Evolutionary conservation across 2,329 filamentous ascomycete genomes (phyloP), one percentile per base, ranked within the genome.

Genomic region (Fusarium xyrophilum): DNA sequence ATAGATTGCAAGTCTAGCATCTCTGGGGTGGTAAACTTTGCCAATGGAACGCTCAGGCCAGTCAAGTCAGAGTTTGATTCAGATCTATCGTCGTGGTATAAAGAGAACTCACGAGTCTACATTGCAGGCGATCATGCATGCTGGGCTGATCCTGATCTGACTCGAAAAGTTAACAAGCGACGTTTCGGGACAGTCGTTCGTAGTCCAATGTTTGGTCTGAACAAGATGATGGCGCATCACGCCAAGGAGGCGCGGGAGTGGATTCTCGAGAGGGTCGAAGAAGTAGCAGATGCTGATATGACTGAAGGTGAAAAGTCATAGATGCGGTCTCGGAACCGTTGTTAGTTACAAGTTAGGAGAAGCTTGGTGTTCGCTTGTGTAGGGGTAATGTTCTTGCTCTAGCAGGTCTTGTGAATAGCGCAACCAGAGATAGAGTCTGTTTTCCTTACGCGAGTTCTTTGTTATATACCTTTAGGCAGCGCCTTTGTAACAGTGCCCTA

Each of bases 1-100:
- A 21, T 62, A 85, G 86, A 89, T 64, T 90, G 91, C 73, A 91
- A 91, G 73, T 82, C 86, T 11, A 86, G 86, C 44, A 84, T 97
- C 50, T 83, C 88, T 3, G 90, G 89, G 33, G 85, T 96, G 17
- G 84, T 97, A 69, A 93, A 91, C 66, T 97, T 97, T 75, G 91
- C 97, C 21, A 88, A 89, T 27, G 91, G 92, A 57, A 88, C 87
- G 32, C 84, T 97, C 21, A 89, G 92, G 15, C 90, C 93, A 2
- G 88, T 97, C 71, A 91, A 89, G 74, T 92, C 92, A 35, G 93
- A 96, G 68, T 86, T 88, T 30, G 91, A 96, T 61, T 84, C 86
- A n/a, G 83, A 85, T 63, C 83, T 94, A 2, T 90, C 89, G 3
- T 83, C 84, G 27, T 98, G 95, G 95, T 98, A 97, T 79, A 91